Conservation (phyloP, 2,329 filamentous ascomycete species). For the Fusarium sp. region DNA sequence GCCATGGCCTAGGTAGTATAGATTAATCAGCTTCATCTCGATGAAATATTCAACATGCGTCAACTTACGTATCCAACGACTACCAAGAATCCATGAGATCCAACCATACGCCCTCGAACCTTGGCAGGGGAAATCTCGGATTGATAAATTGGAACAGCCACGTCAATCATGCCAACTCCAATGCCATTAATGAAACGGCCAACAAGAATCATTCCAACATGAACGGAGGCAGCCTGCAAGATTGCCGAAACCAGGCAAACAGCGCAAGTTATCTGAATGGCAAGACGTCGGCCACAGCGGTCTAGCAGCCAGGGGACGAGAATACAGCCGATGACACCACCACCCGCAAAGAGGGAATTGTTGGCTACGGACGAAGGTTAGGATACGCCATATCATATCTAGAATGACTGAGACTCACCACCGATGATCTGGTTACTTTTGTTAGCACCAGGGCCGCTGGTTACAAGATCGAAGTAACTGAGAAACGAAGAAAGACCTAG, state of each 20-base stretch:
- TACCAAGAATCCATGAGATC: not conserved
- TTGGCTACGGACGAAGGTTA: not conserved
- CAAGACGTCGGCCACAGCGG: not conserved
- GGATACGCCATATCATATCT: not conserved
- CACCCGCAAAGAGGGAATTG: not conserved
- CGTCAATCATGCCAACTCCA: not conserved
- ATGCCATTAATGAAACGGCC: not conserved
- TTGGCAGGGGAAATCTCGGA: not conserved
- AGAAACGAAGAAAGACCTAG: not conserved
- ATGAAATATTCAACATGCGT: not conserved
- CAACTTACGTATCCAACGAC: not conserved
- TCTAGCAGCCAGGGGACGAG: not conserved
- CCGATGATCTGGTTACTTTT: not conserved
- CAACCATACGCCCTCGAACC: not conserved
- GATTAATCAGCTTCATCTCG: not conserved
- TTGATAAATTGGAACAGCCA: not conserved
- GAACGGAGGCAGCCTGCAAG: not conserved
- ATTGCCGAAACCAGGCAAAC: not conserved
- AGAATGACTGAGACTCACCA: not conserved
- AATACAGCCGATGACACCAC: not conserved
- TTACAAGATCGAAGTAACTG: not conserved
- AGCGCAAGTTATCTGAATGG: not conserved
- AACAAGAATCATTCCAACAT: not conserved
- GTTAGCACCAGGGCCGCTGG: not conserved
- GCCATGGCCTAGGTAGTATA: not conserved